phyloP scores from a whole-genome alignment of 2,329 filamentous ascomycete genomes.

The Emmonsia crescens region DNA sequence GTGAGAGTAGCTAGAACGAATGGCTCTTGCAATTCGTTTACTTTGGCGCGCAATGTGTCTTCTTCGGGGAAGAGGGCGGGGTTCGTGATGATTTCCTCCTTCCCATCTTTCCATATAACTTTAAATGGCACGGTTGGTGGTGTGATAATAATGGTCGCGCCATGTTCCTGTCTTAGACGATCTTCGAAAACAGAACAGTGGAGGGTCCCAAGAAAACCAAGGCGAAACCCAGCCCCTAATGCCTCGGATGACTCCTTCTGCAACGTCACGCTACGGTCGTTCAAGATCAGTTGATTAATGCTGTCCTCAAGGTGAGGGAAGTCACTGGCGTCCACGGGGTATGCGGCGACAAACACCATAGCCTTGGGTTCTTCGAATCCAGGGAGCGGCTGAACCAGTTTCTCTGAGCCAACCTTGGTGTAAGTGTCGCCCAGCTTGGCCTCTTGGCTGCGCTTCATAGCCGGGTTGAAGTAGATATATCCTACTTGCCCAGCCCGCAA shows the following conservation, averaged over 20 bases:
- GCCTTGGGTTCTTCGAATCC: constrained; percentile 96
- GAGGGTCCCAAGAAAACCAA: constrained; percentile 90
- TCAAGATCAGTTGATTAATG: constrained; percentile 85
- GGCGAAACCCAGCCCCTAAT: constrained; percentile 81
- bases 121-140: constrained; percentile 91
- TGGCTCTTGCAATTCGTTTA: constrained; percentile 56
- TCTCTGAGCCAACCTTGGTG: constrained; percentile 68
- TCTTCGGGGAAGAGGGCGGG: constrained; percentile 80
- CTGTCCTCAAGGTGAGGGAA: constrained; percentile 83
- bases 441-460: constrained; percentile 94
- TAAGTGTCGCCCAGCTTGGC: constrained; percentile 95
- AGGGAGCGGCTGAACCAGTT: constrained; percentile 65
- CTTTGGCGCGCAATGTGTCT: constrained; percentile 43
- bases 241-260: constrained; percentile 93
- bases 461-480: constrained; percentile 94
- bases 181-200: constrained; percentile 99
- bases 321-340: constrained; percentile 82
- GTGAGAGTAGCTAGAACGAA: constrained; percentile 79
- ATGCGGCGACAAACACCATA: constrained; percentile 98
- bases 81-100: constrained; percentile 68
- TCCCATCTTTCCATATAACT: constrained; percentile 67
- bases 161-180: constrained; percentile 84
- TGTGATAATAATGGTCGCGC: constrained; percentile 89
- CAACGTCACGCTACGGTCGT: constrained; percentile 87
- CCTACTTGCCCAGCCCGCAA: constrained; percentile 89